A percentile compares a stretch with the other conserved stretches of the same genome.
These are phyloP conservation scores for Haematococcus sp. DNA, from an alignment of 139 green algal species.

Conservation along the genomic window DNA sequence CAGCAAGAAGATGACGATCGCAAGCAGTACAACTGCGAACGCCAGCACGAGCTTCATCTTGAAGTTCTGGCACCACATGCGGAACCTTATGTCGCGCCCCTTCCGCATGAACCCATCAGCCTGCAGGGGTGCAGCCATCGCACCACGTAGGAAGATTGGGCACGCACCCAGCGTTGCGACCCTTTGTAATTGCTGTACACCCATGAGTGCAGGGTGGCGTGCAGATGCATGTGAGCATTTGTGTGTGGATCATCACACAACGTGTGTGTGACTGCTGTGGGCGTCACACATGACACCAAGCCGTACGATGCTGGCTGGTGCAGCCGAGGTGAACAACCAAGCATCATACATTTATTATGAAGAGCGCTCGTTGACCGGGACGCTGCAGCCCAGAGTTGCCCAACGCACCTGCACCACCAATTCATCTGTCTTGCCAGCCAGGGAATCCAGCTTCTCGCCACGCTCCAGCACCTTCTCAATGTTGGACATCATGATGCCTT, in stretches of 20 bases:
- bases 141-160: no score
- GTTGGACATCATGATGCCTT: conserved; percentile 98
- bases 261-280: no score
- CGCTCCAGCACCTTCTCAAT: conserved; percentile 95
- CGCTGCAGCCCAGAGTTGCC: background rate
- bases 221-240: no score
- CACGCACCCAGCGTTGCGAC: no score
- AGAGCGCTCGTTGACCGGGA: background rate
- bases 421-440: conserved; percentile 96
- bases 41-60: conserved; percentile 58
- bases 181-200: no score
- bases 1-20: conserved; percentile 58
- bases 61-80: conserved; percentile 96
- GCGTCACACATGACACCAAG: no score
- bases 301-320: no score
- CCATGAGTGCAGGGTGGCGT: no score
- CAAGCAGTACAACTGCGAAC: conserved; percentile 41
- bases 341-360: no score
- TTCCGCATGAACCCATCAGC: conserved; percentile 90
- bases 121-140: conserved; percentile 43
- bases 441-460: conserved; percentile 95
- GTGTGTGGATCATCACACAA: no score
- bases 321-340: no score
- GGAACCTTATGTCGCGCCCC: conserved; percentile 71
- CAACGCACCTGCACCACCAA: conserved; percentile 78